A percentile compares a stretch with the other conserved stretches of the same genome.
Evolutionary conservation across 345 rosid species (phyloP).

Genomic region (Gossypium mustelinum): DNA sequence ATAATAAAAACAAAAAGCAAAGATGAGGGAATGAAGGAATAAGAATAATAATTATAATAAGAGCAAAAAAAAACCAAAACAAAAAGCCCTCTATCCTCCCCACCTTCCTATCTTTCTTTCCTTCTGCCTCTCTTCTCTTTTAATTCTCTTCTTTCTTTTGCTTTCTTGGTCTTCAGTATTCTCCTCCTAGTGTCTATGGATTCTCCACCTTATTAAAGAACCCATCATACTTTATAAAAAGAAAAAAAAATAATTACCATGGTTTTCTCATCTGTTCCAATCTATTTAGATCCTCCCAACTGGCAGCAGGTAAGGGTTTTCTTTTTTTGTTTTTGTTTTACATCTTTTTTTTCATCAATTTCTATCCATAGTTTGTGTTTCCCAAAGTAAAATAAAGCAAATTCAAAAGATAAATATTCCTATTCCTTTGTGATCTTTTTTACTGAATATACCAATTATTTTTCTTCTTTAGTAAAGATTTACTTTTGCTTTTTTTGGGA

Average conservation of each 20-base stretch:
- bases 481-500: neutral
- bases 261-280: conserved; percentile 68
- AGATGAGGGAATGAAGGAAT: conserved; percentile 27
- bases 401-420: conserved; percentile 47
- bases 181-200: conserved; percentile 31
- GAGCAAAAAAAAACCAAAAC: conserved; percentile 13
- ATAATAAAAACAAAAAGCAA: conserved; percentile 39
- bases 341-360: conserved; percentile 25
- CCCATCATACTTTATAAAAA: conserved; percentile 62
- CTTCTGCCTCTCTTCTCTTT: conserved; percentile 22
- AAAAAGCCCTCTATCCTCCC: conserved; percentile 15
- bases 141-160: conserved; percentile 30
- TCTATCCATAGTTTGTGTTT: conserved; percentile 11
- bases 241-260: conserved; percentile 35
- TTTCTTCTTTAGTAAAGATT: conserved; percentile 15
- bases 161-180: conserved; percentile 39
- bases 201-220: conserved; percentile 70
- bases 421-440: conserved; percentile 38
- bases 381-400: conserved; percentile 18
- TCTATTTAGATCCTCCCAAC: conserved; percentile 62
- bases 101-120: conserved; percentile 23
- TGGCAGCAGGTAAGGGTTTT: conserved; percentile 59
- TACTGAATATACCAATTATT: conserved; percentile 41
- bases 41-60: conserved; percentile 13
- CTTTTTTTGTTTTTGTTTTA: neutral